phyloP scores from a whole-genome alignment of 73 alveolate species.

The Stentor coeruleus region DNA sequence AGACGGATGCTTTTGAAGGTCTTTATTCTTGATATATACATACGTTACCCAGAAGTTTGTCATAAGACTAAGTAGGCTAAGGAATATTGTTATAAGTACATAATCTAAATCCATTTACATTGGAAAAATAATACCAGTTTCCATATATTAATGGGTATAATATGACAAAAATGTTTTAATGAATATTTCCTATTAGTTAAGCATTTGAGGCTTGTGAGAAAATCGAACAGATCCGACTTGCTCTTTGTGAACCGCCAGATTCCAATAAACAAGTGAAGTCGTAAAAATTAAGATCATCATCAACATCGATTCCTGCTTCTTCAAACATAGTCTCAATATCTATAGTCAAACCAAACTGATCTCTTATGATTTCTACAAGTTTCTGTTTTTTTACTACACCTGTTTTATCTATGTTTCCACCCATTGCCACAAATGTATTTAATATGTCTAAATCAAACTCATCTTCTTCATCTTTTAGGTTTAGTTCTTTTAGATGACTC shows the following conservation, averaged over 20 bases:
- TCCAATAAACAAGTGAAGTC: not conserved
- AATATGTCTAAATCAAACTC: not conserved
- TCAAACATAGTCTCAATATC: constrained; percentile 2
- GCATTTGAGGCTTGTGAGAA: not conserved
- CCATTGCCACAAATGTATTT: constrained; percentile 8
- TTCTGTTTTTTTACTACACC: constrained; percentile 11
- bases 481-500: constrained; percentile 4
- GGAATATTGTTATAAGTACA: not conserved
- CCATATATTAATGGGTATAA: too few relatives aligned
- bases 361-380: not conserved
- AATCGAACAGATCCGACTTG: not conserved
- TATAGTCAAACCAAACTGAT: not conserved
- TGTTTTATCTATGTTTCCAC: not conserved
- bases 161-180: too few relatives aligned
- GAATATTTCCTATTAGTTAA: too few relatives aligned
- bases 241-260: constrained; percentile 3
- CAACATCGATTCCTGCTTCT: constrained; percentile 1
- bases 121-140: too few relatives aligned
- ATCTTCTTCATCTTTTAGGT: constrained; percentile 10
- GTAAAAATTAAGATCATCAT: not conserved
- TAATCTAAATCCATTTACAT: not conserved
- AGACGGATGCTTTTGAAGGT: constrained; percentile 11
- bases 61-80: not conserved
- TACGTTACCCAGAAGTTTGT: constrained; percentile 5
- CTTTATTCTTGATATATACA: not conserved